Conservation (phyloP, 768 basidiomycete genomes). For the Russula ochroleuca region DNA sequence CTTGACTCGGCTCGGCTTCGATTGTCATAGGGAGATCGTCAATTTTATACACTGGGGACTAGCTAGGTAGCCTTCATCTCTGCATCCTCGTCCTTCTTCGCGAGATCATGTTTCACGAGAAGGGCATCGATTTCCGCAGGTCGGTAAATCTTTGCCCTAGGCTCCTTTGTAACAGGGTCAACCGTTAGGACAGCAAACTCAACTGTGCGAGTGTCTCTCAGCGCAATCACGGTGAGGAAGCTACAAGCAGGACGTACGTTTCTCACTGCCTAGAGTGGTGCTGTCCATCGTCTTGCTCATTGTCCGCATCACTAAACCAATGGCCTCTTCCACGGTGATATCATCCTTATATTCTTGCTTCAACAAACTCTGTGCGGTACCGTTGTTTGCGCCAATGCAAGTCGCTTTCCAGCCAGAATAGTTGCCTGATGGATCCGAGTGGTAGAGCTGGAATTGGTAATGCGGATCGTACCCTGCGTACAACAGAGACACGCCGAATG, state of each 20-base stretch:
- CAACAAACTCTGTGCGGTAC: constrained; percentile 88
- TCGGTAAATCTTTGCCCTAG: constrained; percentile 87
- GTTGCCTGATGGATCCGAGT: constrained; percentile 97
- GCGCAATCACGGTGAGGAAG: constrained; percentile 14
- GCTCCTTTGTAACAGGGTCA: constrained; percentile 69
- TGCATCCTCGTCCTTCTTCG: constrained; percentile 80
- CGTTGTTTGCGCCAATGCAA: constrained; percentile 97
- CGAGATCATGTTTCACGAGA: constrained; percentile 71
- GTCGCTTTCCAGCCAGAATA: constrained; percentile 99
- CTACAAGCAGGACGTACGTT: constrained; percentile 59
- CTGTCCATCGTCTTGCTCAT: constrained; percentile 99
- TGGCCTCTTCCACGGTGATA: constrained; percentile 84
- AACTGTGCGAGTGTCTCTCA: constrained; percentile 46
- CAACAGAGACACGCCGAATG: constrained; percentile 94
- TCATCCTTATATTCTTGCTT: constrained; percentile 99
- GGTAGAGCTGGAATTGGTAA: constrained; percentile 95
- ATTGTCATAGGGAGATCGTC: constrained; percentile 2
- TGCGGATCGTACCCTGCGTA: constrained; percentile 97
- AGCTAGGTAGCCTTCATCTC: constrained; percentile 62
- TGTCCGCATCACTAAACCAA: constrained; percentile 84
- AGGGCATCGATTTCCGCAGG: constrained; percentile 86
- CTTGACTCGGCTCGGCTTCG: neutral
- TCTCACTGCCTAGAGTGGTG: constrained; percentile 93
- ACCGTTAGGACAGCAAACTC: constrained; percentile 94
- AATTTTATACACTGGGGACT: constrained; percentile 18